These are phyloP conservation scores for Fraxinus greggii DNA, from an alignment of 305 asterid species.

Conservation along the genomic window DNA sequence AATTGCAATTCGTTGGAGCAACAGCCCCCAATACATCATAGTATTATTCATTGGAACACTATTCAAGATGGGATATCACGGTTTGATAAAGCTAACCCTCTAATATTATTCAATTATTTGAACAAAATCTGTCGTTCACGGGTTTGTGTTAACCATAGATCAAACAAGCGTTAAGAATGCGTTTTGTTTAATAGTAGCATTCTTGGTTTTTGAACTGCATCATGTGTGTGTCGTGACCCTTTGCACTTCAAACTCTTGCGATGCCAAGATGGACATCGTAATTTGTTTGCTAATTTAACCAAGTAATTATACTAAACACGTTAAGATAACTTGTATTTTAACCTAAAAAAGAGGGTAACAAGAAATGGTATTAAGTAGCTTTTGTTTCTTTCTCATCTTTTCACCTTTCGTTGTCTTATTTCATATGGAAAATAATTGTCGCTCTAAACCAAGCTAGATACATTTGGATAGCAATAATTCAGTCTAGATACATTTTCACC, in stretches of 20 bases:
- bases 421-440: not conserved
- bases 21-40: not conserved
- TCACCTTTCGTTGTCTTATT: not conserved
- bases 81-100: not conserved
- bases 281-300: not conserved
- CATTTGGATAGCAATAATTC: slow-evolving; percentile 1
- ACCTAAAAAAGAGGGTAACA: not conserved
- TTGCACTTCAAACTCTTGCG: not conserved
- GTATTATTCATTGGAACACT: not conserved
- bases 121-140: not conserved
- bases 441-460: slow-evolving; percentile 19
- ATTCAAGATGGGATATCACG: not conserved
- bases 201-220: not conserved
- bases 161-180: too few relatives aligned
- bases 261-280: not conserved
- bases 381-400: not conserved
- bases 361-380: not conserved
- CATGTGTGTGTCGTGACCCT: not conserved
- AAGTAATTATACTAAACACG: not conserved
- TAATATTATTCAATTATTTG: not conserved
- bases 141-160: not conserved
- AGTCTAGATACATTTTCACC: not conserved
- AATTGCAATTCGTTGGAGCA: not conserved
- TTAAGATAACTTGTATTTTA: not conserved
- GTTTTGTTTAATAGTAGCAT: not conserved